Evolutionary conservation across 2,329 filamentous ascomycete genomes (phyloP).

Genomic region (Colletotrichum sp.): DNA sequence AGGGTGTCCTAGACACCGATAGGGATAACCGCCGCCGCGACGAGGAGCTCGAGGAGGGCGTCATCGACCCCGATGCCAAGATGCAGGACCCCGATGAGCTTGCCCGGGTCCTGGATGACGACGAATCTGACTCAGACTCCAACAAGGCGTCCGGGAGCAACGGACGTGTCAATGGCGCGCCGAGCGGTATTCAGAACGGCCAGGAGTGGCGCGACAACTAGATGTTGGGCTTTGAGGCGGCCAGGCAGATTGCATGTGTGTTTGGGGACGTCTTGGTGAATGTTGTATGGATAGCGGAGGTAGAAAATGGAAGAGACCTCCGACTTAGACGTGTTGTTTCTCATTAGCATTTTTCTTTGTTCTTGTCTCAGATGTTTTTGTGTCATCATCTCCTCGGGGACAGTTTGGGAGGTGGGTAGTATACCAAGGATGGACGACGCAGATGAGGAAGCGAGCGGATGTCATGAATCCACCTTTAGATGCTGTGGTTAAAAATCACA

Average conservation of each 20-base stretch:
- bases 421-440: neutral
- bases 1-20: slow-evolving; percentile 59
- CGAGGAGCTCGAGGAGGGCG: slow-evolving; percentile 45
- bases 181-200: slow-evolving; percentile 47
- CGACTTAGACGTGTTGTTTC: neutral
- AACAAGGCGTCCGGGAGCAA: slow-evolving; percentile 23
- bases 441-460: neutral
- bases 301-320: neutral
- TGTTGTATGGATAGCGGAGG: neutral
- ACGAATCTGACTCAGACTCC: slow-evolving; percentile 55
- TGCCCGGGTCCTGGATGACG: slow-evolving; percentile 62
- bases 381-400: neutral
- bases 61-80: slow-evolving; percentile 65
- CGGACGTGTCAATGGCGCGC: slow-evolving; percentile 28
- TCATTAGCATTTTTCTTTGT: neutral
- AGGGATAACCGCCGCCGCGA: slow-evolving; percentile 44
- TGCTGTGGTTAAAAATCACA: neutral
- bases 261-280: neutral
- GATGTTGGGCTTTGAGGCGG: neutral
- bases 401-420: neutral
- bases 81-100: slow-evolving; percentile 72
- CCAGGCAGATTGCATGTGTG: neutral
- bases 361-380: neutral
- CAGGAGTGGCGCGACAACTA: slow-evolving; percentile 49
- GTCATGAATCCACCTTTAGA: neutral